These are phyloP conservation scores for Datura wrightii DNA, from an alignment of 257 asterid genomes.

Conservation along the genomic window DNA sequence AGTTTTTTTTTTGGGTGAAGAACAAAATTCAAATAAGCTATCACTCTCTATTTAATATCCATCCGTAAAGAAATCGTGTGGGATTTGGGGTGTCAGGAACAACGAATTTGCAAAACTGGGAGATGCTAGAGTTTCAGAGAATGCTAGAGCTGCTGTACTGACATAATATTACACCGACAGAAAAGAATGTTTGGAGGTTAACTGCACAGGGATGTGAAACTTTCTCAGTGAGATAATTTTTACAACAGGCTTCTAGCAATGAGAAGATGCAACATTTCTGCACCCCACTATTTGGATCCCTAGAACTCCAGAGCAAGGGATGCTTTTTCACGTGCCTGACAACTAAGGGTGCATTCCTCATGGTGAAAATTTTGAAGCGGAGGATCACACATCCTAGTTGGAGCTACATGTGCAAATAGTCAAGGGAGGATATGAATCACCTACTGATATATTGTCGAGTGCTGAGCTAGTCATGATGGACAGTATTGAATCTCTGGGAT, in stretches of 20 bases:
- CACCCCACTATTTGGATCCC: neutral
- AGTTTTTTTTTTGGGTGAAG: neutral
- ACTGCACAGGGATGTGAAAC: neutral
- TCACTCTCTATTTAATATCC: constrained; percentile 1
- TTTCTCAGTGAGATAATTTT: neutral
- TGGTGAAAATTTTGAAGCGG: neutral
- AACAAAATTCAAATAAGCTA: neutral
- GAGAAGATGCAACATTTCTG: neutral
- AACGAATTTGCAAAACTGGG: constrained; percentile 14
- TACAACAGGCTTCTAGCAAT: neutral
- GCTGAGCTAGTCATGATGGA: too few species aligned
- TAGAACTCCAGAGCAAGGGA: neutral
- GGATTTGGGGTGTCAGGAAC: neutral
- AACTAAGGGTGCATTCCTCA: neutral
- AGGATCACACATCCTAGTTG: neutral
- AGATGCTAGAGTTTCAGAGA: neutral
- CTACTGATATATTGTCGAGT: too few species aligned
- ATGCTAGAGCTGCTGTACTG: neutral
- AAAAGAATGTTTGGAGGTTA: neutral
- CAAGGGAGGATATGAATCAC: too few species aligned
- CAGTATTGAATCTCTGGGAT: too few species aligned
- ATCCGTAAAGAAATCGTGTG: neutral
- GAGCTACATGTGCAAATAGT: neutral
- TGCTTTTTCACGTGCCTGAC: neutral
- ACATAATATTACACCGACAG: neutral